Conservation (phyloP, 345 rosid species). For the Eucalyptus shirleyi region DNA sequence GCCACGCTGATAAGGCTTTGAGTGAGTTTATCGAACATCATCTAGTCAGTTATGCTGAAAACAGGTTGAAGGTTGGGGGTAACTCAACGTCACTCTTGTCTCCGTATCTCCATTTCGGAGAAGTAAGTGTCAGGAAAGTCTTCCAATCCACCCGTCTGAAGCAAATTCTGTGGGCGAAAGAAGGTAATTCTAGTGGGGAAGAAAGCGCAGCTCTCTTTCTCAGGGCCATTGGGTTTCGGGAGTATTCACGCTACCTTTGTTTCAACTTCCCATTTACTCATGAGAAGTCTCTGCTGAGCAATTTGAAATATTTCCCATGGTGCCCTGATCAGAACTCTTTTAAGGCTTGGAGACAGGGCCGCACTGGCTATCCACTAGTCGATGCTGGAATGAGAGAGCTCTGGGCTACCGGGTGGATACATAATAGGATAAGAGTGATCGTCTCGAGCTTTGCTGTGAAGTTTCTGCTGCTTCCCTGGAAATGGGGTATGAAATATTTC, state of each 20-base stretch:
- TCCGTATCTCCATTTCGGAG: slow-evolving; percentile 91
- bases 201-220: slow-evolving; percentile 58
- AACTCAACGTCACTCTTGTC: slow-evolving; percentile 70
- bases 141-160: slow-evolving; percentile 58
- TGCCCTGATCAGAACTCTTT: slow-evolving; percentile 38
- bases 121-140: slow-evolving; percentile 79
- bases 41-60: slow-evolving; percentile 40
- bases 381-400: slow-evolving; percentile 99
- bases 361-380: slow-evolving; percentile 88
- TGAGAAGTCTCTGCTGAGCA: slow-evolving; percentile 52
- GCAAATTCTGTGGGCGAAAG: slow-evolving; percentile 67
- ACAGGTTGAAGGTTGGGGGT: slow-evolving; percentile 46
- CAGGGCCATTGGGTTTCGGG: slow-evolving; percentile 73
- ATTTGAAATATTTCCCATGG: slow-evolving; percentile 80
- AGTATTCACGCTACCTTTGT: slow-evolving; percentile 88
- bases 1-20: slow-evolving; percentile 63
- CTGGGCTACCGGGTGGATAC: slow-evolving; percentile 98
- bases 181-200: slow-evolving; percentile 41
- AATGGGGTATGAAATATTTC: slow-evolving; percentile 95
- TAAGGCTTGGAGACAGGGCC: slow-evolving; percentile 93
- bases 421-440: slow-evolving; percentile 76
- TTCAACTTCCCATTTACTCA: slow-evolving; percentile 93
- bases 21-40: slow-evolving; percentile 59
- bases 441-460: slow-evolving; percentile 87
- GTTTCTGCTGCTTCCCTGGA: slow-evolving; percentile 88